Evolutionary conservation across 2,329 filamentous ascomycete species (phyloP), one percentile per base, ranked within the genome.

Genomic region (Colletotrichum eleusines): DNA sequence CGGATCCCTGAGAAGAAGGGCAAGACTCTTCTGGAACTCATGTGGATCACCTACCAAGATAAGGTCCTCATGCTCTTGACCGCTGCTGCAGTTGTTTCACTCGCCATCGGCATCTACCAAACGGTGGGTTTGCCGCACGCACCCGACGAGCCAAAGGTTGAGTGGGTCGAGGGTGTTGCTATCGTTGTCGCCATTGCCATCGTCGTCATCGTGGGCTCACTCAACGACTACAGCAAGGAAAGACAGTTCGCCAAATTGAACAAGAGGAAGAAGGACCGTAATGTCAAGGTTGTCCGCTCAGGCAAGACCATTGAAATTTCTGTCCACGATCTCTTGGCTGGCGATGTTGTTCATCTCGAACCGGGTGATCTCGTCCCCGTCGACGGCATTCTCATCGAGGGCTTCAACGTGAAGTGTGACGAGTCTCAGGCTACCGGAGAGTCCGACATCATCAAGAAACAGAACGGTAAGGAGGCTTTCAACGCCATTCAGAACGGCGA

Each of bases 11-110:
- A 89, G 76, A 91, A 91, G 79, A 93, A 94, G 81, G 87, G 91
- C 54, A 94, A 94, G 82, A 91, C 84, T 73, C 85, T 94, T 50
- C 83, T 93, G 54, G 84, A 92, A 77, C 84, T 95, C 51, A 92
- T 93, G 80, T 94, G 92, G 92, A 92, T 94, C 75, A 93, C 92
- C 0, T 94, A 94, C 79, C 93, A 94, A 81, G 92, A 95, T 84
- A 95, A 94, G 78, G 91, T 95, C 4, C 83, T 94, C 55, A 92
- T 94, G 69, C 83, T 94, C 7, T 84, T 94, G 65, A 92, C 91
- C 0, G 83, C 88, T 59, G 92, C 92, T 53, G 92, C 92, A 4
- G 84, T 89, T 46, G 88, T 95, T 60, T 94, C 92, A 54, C 85
- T 95, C 53, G 91, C 90, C 6, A 86, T 95, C 51, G 92, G 92